Conservation (phyloP, 2,329 filamentous ascomycete species). For the Calonectria henricotiae region DNA sequence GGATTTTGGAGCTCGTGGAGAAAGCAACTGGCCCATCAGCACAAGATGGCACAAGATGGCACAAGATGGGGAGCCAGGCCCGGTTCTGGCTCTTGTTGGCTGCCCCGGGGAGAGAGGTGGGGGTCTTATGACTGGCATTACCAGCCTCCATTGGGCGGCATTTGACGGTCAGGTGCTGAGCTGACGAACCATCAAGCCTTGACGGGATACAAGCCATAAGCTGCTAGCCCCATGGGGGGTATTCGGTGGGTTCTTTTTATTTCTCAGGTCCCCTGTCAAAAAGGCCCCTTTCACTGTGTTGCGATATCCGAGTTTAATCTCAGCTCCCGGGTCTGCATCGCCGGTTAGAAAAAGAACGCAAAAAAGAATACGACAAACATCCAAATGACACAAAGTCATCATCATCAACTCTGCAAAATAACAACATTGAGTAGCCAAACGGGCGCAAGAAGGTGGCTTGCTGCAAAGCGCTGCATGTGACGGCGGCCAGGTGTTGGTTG, state of each 20-base stretch:
- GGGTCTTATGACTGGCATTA: neutral
- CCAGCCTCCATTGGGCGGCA: neutral
- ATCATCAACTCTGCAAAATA: neutral
- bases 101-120: neutral
- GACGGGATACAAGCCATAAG: constrained; percentile 2
- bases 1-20: neutral
- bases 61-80: neutral
- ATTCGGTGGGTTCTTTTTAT: constrained; percentile 3
- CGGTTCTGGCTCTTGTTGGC: neutral
- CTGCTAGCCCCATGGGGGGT: constrained; percentile 15
- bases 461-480: constrained; percentile 1
- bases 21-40: neutral
- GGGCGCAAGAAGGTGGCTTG: neutral
- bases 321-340: neutral
- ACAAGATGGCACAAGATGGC: neutral
- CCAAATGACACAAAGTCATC: neutral
- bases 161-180: constrained; percentile 16
- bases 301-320: neutral
- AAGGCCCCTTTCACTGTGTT: neutral
- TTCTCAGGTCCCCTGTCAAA: neutral
- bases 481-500: neutral
- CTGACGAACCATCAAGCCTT: constrained; percentile 9
- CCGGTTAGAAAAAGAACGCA: neutral
- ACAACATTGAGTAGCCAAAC: neutral
- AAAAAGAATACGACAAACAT: neutral